These are phyloP conservation scores for Sarcomyxa edulis DNA, from an alignment of 768 basidiomycete genomes.

Conservation along the genomic window DNA sequence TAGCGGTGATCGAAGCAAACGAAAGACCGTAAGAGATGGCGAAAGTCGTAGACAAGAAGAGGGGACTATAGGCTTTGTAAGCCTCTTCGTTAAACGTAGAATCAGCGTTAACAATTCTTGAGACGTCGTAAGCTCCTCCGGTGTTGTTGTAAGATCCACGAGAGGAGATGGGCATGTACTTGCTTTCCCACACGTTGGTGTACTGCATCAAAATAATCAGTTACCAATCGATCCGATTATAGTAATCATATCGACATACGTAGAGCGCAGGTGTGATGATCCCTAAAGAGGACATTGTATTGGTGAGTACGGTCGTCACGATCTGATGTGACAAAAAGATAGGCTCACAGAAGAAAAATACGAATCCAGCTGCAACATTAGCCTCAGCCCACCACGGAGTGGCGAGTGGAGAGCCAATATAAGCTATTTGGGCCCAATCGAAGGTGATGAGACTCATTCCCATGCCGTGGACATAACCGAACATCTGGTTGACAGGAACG, in stretches of 20 bases:
- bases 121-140: conserved; percentile 52
- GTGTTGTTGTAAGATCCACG: conserved; percentile 64
- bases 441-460: conserved; percentile 77
- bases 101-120: conserved; percentile 47
- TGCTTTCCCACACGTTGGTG: conserved; percentile 57
- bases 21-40: conserved; percentile 76
- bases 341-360: conserved; percentile 59
- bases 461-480: conserved; percentile 61
- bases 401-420: conserved; percentile 66
- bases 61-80: conserved; percentile 53
- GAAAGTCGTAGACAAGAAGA: conserved; percentile 67
- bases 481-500: conserved; percentile 64
- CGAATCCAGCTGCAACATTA: conserved; percentile 57
- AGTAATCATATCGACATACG: conserved; percentile 21
- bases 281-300: conserved; percentile 30
- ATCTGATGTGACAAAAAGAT: not conserved
- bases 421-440: conserved; percentile 72
- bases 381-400: conserved; percentile 84
- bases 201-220: conserved; percentile 27
- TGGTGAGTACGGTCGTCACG: not conserved
- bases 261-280: conserved; percentile 59
- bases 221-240: not conserved
- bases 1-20: conserved; percentile 79
- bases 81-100: conserved; percentile 48
- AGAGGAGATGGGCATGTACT: conserved; percentile 62